A percentile compares a stretch with the other conserved stretches of the same genome.
Evolutionary conservation across 495 filamentous ascomycete genomes (phyloP).

Genomic region (Annulohypoxylon bovei): DNA sequence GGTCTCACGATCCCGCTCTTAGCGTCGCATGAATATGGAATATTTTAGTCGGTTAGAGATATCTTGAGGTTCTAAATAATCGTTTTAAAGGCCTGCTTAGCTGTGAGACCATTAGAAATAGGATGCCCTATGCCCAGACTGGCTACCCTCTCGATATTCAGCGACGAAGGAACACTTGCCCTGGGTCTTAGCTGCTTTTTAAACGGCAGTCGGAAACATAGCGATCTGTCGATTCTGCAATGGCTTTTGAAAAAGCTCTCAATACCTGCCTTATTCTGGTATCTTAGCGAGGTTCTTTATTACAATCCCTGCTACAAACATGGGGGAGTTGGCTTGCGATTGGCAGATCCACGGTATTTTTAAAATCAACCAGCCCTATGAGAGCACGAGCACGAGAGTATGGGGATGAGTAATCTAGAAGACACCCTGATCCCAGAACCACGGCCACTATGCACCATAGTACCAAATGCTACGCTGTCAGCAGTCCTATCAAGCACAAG

Average conservation of each 20-base stretch:
- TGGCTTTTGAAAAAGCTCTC: slow-evolving; percentile 3
- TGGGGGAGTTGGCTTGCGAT: slow-evolving; percentile 2
- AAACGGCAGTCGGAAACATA: neutral
- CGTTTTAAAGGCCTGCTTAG: neutral
- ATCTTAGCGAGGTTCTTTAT: slow-evolving; percentile 17
- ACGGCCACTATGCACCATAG: slow-evolving; percentile 21
- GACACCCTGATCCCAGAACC: slow-evolving; percentile 2
- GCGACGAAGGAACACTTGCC: neutral
- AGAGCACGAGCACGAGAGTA: neutral
- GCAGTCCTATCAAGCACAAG: slow-evolving; percentile 9
- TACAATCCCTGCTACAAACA: slow-evolving; percentile 11
- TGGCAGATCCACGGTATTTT: slow-evolving; percentile 33
- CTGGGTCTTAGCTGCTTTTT: neutral
- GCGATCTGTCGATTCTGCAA: neutral
- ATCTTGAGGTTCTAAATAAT: neutral
- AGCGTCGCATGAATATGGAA: neutral
- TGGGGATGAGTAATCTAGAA: slow-evolving; percentile 6
- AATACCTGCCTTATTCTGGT: neutral
- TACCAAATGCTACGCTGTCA: slow-evolving; percentile 28
- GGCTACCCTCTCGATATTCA: neutral
- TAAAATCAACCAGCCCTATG: slow-evolving; percentile 34
- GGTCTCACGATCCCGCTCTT: neutral
- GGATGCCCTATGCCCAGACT: neutral
- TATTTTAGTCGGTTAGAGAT: neutral
- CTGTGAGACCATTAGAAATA: slow-evolving; percentile 7